phyloP scores from a whole-genome alignment of 2,329 filamentous ascomycete genomes.

The Aspergillus aculeatinus region DNA sequence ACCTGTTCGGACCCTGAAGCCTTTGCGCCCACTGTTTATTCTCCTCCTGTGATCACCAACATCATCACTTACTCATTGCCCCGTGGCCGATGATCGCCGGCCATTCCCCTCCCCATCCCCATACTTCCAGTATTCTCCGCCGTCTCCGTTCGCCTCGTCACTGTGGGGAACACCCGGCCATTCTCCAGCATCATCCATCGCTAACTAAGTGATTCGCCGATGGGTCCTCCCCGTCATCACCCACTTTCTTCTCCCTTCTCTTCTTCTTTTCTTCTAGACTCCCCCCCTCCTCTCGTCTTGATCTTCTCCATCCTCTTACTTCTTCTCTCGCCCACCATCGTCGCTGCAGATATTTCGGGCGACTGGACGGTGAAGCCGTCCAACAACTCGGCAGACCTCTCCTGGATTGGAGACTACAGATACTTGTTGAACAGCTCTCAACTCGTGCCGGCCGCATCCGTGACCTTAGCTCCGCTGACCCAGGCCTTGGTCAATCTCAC shows the following conservation, averaged over 20 bases:
- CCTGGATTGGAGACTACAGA: constrained; percentile 17
- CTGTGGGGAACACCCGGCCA: constrained; percentile 22
- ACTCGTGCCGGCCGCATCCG: constrained; percentile 19
- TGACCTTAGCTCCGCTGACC: constrained; percentile 29
- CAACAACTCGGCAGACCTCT: constrained; percentile 29
- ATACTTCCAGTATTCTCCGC: constrained; percentile 18
- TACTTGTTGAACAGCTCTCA: constrained; percentile 27
- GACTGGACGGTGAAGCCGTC: constrained; percentile 29
- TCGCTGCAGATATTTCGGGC: constrained; percentile 18
- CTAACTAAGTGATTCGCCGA: constrained; percentile 9
- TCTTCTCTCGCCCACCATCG: constrained; percentile 11
- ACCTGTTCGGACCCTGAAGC: constrained; percentile 1
- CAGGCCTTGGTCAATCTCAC: constrained; percentile 21
- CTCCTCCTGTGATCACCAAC: constrained; percentile 1
- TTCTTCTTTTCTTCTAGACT: constrained; percentile 8
- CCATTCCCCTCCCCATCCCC: constrained; percentile 1
- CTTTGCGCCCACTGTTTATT: constrained; percentile 2
- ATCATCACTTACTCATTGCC: constrained; percentile 14
- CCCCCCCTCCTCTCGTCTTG: constrained; percentile 10
- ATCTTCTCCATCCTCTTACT: constrained; percentile 15
- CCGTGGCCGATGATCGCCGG: constrained; percentile 21
- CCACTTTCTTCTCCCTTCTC: constrained; percentile 11
- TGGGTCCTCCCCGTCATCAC: constrained; percentile 15
- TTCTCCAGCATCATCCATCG: constrained; percentile 6
- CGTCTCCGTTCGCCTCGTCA: constrained; percentile 26